Evolutionary conservation across 805 yeast species (phyloP), one percentile per base, ranked within the genome.

Genomic region (Saccharomyces jurei): DNA sequence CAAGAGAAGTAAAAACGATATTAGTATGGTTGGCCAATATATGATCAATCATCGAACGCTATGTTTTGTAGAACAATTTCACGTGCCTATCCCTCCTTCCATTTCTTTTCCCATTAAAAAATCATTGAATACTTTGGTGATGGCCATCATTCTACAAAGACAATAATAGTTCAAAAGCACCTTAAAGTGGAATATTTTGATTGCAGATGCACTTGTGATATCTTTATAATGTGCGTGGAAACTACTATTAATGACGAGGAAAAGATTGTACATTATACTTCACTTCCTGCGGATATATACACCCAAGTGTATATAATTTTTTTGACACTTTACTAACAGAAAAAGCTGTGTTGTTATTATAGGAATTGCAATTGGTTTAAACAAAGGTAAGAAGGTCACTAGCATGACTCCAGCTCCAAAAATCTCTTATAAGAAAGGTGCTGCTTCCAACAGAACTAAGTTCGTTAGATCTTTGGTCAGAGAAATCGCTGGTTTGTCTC

Each of bases 341-440:
- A 27, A 21, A 36, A 36, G 25, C 3, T 21, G 11, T 36, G 44
- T 14, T 36, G 25, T 36, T 57, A 41, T 31, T 36, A 67, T 48
- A 60, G 94, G 95, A 79, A 89, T 92, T 78, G 96, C 96, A 81
- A 84, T 85, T 81, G 99, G 99, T 79, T 82, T 86, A 78, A 95
- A 94, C 97, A 92, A 95, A 82, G 99, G 99, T 80, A 95, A 87
- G 96, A 84, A 88, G 81, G 94, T 89, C 80, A 84, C 88, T 77
- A 74, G 85, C 63, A 83, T 86, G 78, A 86, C 84, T 74, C 84
- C 83, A 73, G 86, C 89, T 72, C 87, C 91, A 78, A 89, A 88
- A 77, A 82, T 87, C 72, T 88, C 97, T 62, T 83, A 87, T 87
- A 87, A 94, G 83, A 95, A 92, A 86, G 98, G 98, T 79, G 87